Base-by-base conservation (phyloP, 225 moss, liverwort and hornwort species). In the Ulota crispa region DNA sequence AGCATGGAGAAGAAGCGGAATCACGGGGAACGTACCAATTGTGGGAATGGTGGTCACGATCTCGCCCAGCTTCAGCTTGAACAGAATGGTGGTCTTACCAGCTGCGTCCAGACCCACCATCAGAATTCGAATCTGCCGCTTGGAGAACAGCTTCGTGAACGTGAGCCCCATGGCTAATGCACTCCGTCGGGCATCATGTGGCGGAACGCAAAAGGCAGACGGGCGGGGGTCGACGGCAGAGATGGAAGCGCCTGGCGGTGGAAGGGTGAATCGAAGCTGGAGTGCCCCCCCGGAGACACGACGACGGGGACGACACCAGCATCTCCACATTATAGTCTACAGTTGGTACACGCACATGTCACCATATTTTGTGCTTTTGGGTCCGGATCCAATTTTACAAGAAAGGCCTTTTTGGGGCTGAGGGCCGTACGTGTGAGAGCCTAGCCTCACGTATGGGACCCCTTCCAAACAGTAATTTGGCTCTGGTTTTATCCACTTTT, bases 101-200 rank as follows among this genome's bases (percentile, higher is more conserved):
- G 95, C 95, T 80, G 95, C 93, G 87, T 95, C 89, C 89, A 95
- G 95, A 92, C 93, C 95, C 24, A 95, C 95, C 95, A 95, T 95
- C 67, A 95, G 88, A 82, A 95, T 95, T 75, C 95, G 88, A 90
- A 95, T 91, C 92, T 95, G 91, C 87, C 91, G 92, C 90, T 95
- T 95, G 73, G 92, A 93, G 84, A 95, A 95, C 14, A 94, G 86
- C 91, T 92, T 95, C 12, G 93, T 93, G 90, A 95, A 95, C 45
- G 93, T 95, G 89, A 94, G 95, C 93, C 95, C 95, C 95, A 93
- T 95, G 86, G 87, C 87, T 89, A 67, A 79, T 63, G 8, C 55
- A 26, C 82, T 69, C 78, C 75, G 70, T 50, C 70, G 71, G 75
- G 71, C 59, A 71, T 6, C 13, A 55, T 41, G 3, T 27, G 32